Evolutionary conservation across 139 green algal species (phyloP).

Genomic region (Chlamydomonas sp.): DNA sequence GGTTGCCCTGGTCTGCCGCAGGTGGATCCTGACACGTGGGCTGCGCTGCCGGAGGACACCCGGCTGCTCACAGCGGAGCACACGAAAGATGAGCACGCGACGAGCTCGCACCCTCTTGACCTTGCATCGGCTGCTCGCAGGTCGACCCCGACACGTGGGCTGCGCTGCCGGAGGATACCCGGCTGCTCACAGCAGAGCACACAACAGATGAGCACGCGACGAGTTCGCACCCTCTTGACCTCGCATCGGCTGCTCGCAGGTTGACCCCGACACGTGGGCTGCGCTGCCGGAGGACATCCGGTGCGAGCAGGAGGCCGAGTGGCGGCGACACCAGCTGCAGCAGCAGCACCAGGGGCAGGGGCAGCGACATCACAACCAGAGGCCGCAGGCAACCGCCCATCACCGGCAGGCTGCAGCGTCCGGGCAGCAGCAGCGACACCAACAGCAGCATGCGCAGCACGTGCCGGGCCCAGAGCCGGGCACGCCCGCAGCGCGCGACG

Average conservation of each 20-base stretch:
- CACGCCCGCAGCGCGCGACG: no score
- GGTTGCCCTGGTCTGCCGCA: no score
- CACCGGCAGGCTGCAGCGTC: background rate
- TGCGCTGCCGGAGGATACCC: slow-evolving; percentile 53
- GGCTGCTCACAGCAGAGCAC: no score
- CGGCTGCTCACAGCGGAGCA: no score
- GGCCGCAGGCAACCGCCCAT: background rate
- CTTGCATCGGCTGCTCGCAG: no score
- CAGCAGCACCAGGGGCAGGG: background rate
- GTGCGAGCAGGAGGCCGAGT: slow-evolving; percentile 57
- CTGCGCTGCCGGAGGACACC: no score
- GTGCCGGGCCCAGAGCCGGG: background rate
- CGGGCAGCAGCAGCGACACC: slow-evolving; percentile 12
- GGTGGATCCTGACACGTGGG: no score
- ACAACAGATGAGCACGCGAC: no score
- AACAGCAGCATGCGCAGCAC: background rate
- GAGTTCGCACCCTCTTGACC: no score
- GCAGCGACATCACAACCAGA: background rate
- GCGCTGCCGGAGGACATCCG: slow-evolving; percentile 52
- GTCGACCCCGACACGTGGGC: no score
- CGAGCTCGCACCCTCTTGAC: no score
- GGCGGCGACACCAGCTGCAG: slow-evolving; percentile 20
- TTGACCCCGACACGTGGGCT: slow-evolving; percentile 59
- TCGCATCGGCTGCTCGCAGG: slow-evolving; percentile 46
- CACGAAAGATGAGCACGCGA: no score